Evolutionary conservation across 2,329 filamentous ascomycete species (phyloP), one percentile per base, ranked within the genome.

Genomic region (Fusarium agapanthi): DNA sequence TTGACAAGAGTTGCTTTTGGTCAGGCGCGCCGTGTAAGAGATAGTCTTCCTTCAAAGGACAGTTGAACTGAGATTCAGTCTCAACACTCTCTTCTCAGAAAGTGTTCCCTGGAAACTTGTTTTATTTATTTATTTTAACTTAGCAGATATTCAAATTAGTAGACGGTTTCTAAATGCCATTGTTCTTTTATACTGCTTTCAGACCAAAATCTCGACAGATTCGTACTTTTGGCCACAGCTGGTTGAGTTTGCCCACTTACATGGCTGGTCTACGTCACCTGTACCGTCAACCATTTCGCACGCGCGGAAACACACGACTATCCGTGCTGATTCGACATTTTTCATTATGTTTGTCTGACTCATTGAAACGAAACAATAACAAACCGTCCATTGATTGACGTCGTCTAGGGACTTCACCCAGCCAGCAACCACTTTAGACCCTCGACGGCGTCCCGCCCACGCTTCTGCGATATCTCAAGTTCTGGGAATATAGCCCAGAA

Each of bases 401-500:
- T 41, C 11, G 8, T 12, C 26, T 7, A n/a, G 20, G 35, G 20
- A 5, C 20, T 14, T 64, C 15, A 69, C 24, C 14, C 16, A 44
- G 41, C 44, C 43, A 75, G 54, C 22, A 80, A 43, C 77, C 74
- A 79, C 53, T 70, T 69, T 8, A 81, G 54, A 30, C 71, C 78
- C n/a, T 69, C 59, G 47, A 57, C 41, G 15, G 56, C 55, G 47
- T 80, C 76, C 24, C 61, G 58, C 24, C 67, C 50, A 37, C 78
- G 74, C 64, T 78, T 77, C 38, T 68, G 67, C 26, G 60, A 69
- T 16, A 73, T 56, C 38, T 67, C 62, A 20, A 78, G 53, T 8
- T 77, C 67, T 1, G 76, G 73, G 22, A 75, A 78, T 15, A 79
- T 20, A 11, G 41, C 65, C 79, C 77, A 81, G 57, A 81, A 81